phyloP scores from a whole-genome alignment of 139 green algal genomes.

The Raphidocelis subcapitata region DNA sequence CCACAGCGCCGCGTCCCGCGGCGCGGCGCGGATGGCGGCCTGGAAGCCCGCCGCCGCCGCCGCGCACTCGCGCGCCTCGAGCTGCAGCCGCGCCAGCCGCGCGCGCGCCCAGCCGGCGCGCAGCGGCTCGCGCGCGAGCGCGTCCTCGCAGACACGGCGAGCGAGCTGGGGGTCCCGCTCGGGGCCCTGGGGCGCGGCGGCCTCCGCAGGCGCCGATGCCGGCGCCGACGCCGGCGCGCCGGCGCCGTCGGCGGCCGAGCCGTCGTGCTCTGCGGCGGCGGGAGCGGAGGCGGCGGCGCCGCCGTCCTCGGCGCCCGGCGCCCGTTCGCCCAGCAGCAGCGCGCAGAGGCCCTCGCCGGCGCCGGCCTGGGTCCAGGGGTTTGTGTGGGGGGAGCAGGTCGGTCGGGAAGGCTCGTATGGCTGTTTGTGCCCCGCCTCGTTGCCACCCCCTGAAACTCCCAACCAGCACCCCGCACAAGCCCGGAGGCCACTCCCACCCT shows the following conservation, averaged over 20 bases:
- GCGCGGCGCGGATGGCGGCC: conserved; percentile 13
- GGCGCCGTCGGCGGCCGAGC: not conserved
- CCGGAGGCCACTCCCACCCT: no score
- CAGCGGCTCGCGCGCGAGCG: conserved; percentile 4
- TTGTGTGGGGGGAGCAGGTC: no score
- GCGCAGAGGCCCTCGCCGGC: conserved; percentile 52
- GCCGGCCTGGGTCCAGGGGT: conserved; percentile 25
- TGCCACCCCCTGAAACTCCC: no score
- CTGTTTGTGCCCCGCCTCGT: no score
- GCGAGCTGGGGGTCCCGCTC: no score
- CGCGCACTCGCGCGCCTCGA: conserved; percentile 8
- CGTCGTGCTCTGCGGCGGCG: no score
- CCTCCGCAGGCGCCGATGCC: not conserved
- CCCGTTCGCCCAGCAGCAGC: conserved; percentile 29
- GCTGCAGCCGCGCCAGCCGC: conserved; percentile 25
- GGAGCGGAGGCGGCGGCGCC: no score
- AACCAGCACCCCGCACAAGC: no score
- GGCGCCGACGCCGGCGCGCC: not conserved
- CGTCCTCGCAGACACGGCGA: conserved; percentile 40
- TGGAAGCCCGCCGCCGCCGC: conserved; percentile 5
- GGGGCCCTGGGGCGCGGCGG: no score
- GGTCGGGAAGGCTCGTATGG: no score
- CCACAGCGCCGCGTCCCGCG: conserved; percentile 50
- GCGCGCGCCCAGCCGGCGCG: conserved; percentile 13
- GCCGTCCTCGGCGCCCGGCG: conserved; percentile 20